A percentile compares a stretch with the other conserved stretches of the same genome.
Evolutionary conservation across 176 grass and related monocot genomes (phyloP).

Genomic region (Oryza coarctata): DNA sequence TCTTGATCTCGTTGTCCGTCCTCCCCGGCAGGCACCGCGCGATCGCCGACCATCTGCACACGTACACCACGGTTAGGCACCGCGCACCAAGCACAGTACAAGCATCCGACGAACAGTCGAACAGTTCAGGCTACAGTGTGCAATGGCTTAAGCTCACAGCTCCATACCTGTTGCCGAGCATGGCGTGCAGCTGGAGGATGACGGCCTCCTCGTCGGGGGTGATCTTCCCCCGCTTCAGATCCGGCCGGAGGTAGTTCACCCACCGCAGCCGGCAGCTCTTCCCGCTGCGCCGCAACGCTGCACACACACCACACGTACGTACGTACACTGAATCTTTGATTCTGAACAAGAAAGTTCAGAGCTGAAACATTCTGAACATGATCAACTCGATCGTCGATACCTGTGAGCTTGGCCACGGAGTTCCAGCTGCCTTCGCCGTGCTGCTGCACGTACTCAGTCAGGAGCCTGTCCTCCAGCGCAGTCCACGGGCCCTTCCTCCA

Average conservation of each 20-base stretch:
- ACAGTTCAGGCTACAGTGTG: not conserved
- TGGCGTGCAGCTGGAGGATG: slow-evolving; percentile 86
- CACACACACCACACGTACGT: not conserved
- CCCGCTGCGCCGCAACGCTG: slow-evolving; percentile 76
- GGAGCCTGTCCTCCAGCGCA: slow-evolving; percentile 75
- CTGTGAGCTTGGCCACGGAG: slow-evolving; percentile 86
- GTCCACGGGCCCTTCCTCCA: slow-evolving; percentile 96
- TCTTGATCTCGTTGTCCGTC: slow-evolving; percentile 99
- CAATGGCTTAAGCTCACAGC: not conserved
- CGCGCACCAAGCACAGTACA: not conserved
- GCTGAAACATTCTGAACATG: not conserved
- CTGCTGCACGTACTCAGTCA: slow-evolving; percentile 81
- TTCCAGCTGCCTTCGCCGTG: slow-evolving; percentile 96
- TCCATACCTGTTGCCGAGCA: slow-evolving; percentile 81
- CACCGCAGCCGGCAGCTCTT: slow-evolving; percentile 94
- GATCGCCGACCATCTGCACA: slow-evolving; percentile 90
- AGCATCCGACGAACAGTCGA: too few species aligned
- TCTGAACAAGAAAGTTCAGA: not conserved
- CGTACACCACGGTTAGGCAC: slow-evolving; percentile 33
- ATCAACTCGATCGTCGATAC: slow-evolving; percentile 16
- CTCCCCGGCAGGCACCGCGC: slow-evolving; percentile 90
- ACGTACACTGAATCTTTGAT: not conserved
- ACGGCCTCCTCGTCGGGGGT: slow-evolving; percentile 82
- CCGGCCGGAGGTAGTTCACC: slow-evolving; percentile 93
- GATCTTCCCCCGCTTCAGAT: slow-evolving; percentile 92